Conservation (phyloP, 306 rosid species). For the Coriaria nepalensis region DNA sequence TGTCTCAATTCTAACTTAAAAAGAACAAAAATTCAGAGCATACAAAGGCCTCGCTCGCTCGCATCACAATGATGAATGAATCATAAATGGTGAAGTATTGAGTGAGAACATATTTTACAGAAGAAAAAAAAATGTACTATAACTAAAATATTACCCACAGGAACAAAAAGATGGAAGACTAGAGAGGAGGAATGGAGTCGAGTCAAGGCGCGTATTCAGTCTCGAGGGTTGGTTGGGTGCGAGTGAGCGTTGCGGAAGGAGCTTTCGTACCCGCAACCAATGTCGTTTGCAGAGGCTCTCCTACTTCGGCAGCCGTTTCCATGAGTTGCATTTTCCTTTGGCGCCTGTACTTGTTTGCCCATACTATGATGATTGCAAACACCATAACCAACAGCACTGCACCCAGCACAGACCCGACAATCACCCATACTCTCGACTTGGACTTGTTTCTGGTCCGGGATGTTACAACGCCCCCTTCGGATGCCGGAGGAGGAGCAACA, state of each 20-base stretch:
- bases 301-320: slow-evolving; percentile 82
- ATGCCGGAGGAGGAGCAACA: slow-evolving; percentile 28
- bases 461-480: slow-evolving; percentile 25
- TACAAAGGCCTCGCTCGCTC: too few relatives aligned
- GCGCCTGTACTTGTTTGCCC: slow-evolving; percentile 38
- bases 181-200: slow-evolving; percentile 20
- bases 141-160: slow-evolving; percentile 15
- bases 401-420: slow-evolving; percentile 73
- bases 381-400: slow-evolving; percentile 46
- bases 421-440: slow-evolving; percentile 40
- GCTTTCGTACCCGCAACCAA: slow-evolving; percentile 67
- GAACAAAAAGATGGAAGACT: slow-evolving; percentile 21
- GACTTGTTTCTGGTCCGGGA: too few relatives aligned
- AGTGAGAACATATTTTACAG: too few relatives aligned
- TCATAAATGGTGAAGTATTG: too few relatives aligned
- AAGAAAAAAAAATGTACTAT: too few relatives aligned
- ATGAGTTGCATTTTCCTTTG: slow-evolving; percentile 60
- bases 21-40: too few relatives aligned
- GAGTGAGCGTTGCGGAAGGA: slow-evolving; percentile 70
- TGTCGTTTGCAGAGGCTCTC: slow-evolving; percentile 86
- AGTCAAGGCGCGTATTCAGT: slow-evolving; percentile 74
- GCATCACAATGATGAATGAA: too few relatives aligned
- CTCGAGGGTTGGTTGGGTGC: slow-evolving; percentile 88
- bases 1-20: too few relatives aligned
- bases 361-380: slow-evolving; percentile 34